Evolutionary conservation across 805 yeast species (phyloP).

Genomic region (Wickerhamomyces hampshirensis): DNA sequence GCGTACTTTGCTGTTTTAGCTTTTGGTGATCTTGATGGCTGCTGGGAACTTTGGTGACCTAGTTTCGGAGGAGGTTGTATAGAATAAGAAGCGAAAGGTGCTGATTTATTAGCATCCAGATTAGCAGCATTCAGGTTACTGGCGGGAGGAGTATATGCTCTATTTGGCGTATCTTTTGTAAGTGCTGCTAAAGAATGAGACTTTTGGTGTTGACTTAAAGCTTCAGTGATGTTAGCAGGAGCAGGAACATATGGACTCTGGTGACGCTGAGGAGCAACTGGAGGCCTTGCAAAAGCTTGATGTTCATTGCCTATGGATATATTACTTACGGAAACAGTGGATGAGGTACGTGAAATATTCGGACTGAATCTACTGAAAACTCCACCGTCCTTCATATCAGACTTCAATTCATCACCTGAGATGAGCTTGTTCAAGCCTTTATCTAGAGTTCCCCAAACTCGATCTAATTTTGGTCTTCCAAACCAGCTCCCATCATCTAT

Average conservation of each 20-base stretch:
- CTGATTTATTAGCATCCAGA: neutral
- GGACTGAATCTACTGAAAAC: constrained; percentile 73
- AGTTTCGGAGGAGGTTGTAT: neutral
- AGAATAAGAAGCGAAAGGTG: neutral
- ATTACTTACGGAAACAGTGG: constrained; percentile 18
- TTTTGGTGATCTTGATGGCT: constrained; percentile 10
- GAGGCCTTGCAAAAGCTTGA: constrained; percentile 5
- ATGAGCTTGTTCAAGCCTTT: constrained; percentile 75
- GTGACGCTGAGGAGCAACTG: constrained; percentile 1
- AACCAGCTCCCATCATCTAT: constrained; percentile 68
- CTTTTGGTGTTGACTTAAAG: neutral
- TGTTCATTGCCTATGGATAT: constrained; percentile 4
- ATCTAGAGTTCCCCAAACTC: constrained; percentile 85
- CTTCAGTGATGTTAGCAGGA: neutral
- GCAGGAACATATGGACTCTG: constrained; percentile 6
- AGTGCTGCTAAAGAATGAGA: constrained; percentile 2
- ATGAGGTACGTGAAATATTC: constrained; percentile 51
- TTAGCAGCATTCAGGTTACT: neutral
- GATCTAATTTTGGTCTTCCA: constrained; percentile 70
- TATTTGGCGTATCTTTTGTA: neutral
- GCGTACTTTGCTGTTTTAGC: constrained; percentile 14
- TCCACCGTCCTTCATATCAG: constrained; percentile 36
- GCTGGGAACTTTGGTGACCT: neutral
- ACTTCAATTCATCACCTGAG: constrained; percentile 70
- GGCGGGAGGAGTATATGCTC: constrained; percentile 1